Conservation (phyloP, 257 asterid genomes). For the Thymus mandschuricus region DNA sequence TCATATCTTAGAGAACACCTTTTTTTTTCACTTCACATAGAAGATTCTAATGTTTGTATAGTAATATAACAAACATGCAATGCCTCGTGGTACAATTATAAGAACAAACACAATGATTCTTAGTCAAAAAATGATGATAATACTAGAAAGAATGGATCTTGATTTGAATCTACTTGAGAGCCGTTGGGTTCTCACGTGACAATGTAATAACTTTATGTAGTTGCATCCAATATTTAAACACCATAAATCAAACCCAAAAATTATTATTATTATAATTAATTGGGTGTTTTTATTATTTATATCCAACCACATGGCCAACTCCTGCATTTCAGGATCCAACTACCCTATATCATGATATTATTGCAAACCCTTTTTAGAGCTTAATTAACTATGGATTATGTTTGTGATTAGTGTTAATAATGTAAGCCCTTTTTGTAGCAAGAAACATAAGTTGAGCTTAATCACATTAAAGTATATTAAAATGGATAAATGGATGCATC, state of each 20-base stretch:
- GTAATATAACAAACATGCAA: background rate
- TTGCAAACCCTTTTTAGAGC: background rate
- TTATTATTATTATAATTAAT: slow-evolving; percentile 4
- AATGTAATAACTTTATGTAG: slow-evolving; percentile 19
- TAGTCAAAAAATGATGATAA: background rate
- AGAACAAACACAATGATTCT: background rate
- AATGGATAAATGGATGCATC: background rate
- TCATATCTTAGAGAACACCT: too few species aligned
- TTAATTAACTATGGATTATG: background rate
- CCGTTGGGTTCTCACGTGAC: slow-evolving; percentile 43
- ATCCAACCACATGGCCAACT: slow-evolving; percentile 40
- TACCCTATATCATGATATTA: background rate
- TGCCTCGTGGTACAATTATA: background rate
- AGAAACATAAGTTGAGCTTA: too few species aligned
- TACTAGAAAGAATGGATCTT: slow-evolving; percentile 7
- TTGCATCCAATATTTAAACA: slow-evolving; percentile 19
- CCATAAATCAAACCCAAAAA: background rate
- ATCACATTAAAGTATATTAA: background rate
- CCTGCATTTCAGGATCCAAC: slow-evolving; percentile 29
- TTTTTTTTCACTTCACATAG: too few species aligned
- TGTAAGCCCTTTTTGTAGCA: too few species aligned
- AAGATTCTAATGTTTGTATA: background rate
- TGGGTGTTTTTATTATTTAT: background rate
- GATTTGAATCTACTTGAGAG: slow-evolving; percentile 4
- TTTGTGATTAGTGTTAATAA: background rate